Percentiles rank a stretch among this genome's conserved stretches.
phyloP scores from a whole-genome alignment of 495 filamentous ascomycete species.

The Gamarada debralockiae region DNA sequence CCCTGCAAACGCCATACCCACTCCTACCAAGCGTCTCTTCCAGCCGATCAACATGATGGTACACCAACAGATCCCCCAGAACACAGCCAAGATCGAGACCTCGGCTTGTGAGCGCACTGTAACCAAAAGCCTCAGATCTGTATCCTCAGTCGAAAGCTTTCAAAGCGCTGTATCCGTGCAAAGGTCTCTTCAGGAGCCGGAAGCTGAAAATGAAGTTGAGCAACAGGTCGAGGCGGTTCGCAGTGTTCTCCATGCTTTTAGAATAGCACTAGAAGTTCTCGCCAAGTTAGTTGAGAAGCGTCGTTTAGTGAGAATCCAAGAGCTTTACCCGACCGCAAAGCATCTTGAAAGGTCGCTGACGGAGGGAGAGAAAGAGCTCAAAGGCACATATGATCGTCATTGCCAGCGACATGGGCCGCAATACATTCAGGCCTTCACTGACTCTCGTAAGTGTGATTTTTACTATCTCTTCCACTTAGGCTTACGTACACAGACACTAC shows the following conservation, averaged over 20 bases:
- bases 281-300: conserved; percentile 3
- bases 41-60: too few relatives aligned
- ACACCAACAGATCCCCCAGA: too few relatives aligned
- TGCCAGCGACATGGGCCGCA: background rate
- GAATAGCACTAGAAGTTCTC: conserved; percentile 11
- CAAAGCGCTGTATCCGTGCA: conserved; percentile 9
- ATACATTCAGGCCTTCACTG: conserved; percentile 6
- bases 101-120: too few relatives aligned
- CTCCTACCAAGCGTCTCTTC: too few relatives aligned
- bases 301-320: background rate
- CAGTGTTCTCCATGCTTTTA: conserved; percentile 8
- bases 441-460: background rate
- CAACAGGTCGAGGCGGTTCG: conserved; percentile 5
- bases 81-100: too few relatives aligned
- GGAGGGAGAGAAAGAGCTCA: background rate
- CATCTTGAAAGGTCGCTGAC: background rate
- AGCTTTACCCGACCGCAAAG: conserved; percentile 2
- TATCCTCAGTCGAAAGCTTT: background rate
- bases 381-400: background rate
- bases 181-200: too few relatives aligned
- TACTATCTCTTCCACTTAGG: background rate
- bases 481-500: conserved; percentile 3
- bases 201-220: background rate
- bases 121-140: background rate
- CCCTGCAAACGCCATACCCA: too few relatives aligned